These are phyloP conservation scores for Cryptococcus sp. DNA, from an alignment of 1,284 basidiomycete genomes.

Conservation along the genomic window DNA sequence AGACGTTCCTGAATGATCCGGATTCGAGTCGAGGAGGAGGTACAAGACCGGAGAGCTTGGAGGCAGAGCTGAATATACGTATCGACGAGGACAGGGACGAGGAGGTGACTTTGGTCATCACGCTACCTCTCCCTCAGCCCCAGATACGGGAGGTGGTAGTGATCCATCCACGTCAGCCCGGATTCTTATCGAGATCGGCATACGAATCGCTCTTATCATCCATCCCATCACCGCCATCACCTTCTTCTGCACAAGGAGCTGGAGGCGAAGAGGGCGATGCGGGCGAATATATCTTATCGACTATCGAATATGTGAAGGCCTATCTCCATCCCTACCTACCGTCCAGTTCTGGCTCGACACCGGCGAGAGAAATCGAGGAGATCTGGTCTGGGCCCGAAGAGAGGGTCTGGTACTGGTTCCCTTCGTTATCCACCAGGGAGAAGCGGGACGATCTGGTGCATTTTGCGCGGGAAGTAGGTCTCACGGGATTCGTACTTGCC, in stretches of 20 bases:
- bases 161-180: constrained; percentile 28
- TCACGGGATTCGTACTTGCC: constrained; percentile 55
- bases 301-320: constrained; percentile 26
- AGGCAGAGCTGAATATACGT: constrained; percentile 7
- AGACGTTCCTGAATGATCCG: constrained; percentile 13
- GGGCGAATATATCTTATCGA: constrained; percentile 35
- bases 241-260: too few relatives aligned
- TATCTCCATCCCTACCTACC: constrained; percentile 4
- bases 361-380: neutral
- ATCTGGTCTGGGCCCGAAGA: constrained; percentile 18
- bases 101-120: neutral
- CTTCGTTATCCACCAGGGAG: constrained; percentile 49
- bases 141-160: neutral
- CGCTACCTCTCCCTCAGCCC: neutral
- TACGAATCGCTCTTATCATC: constrained; percentile 17
- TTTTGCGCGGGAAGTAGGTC: constrained; percentile 44
- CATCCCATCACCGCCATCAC: constrained; percentile 4
- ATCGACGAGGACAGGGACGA: constrained; percentile 5
- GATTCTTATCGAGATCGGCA: constrained; percentile 21
- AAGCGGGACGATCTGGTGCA: constrained; percentile 53
- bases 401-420: constrained; percentile 54
- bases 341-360: neutral
- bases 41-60: neutral
- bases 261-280: constrained; percentile 1
- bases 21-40: neutral